Evolutionary conservation across 2,329 filamentous ascomycete species (phyloP).

Genomic region (Polychaeton citri): DNA sequence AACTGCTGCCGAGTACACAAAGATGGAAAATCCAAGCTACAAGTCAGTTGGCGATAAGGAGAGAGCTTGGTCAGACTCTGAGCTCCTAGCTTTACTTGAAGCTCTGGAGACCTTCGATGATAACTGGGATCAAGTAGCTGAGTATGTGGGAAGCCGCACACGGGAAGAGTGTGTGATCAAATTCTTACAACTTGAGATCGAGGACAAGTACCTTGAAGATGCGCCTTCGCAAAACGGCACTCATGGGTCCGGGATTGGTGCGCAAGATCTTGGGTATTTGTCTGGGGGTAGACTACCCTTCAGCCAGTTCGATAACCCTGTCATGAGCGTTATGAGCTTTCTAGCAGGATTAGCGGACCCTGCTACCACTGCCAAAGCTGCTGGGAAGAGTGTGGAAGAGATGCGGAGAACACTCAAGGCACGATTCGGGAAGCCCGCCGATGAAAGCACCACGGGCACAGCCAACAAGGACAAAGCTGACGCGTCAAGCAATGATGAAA

Average conservation of each 20-base stretch:
- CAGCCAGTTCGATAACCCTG: slow-evolving; percentile 84
- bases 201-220: slow-evolving; percentile 83
- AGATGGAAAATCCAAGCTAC: slow-evolving; percentile 79
- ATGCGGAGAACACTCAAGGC: slow-evolving; percentile 68
- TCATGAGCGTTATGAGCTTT: slow-evolving; percentile 92
- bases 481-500: slow-evolving; percentile 4
- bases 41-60: slow-evolving; percentile 68
- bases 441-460: slow-evolving; percentile 30
- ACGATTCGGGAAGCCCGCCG: slow-evolving; percentile 48
- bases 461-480: slow-evolving; percentile 45
- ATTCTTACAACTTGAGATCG: slow-evolving; percentile 91
- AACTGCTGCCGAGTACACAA: slow-evolving; percentile 67
- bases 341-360: slow-evolving; percentile 84
- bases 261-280: slow-evolving; percentile 47
- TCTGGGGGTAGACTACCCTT: slow-evolving; percentile 70
- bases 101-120: slow-evolving; percentile 88
- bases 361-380: slow-evolving; percentile 77
- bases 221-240: slow-evolving; percentile 44
- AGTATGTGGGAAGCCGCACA: slow-evolving; percentile 81
- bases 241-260: slow-evolving; percentile 6
- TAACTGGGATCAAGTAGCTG: slow-evolving; percentile 86
- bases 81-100: slow-evolving; percentile 79
- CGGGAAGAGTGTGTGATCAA: slow-evolving; percentile 94
- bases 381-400: slow-evolving; percentile 73
- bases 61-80: slow-evolving; percentile 79